Evolutionary conservation across 2,329 filamentous ascomycete species (phyloP).

Genomic region (Colletotrichum chlorophyti): DNA sequence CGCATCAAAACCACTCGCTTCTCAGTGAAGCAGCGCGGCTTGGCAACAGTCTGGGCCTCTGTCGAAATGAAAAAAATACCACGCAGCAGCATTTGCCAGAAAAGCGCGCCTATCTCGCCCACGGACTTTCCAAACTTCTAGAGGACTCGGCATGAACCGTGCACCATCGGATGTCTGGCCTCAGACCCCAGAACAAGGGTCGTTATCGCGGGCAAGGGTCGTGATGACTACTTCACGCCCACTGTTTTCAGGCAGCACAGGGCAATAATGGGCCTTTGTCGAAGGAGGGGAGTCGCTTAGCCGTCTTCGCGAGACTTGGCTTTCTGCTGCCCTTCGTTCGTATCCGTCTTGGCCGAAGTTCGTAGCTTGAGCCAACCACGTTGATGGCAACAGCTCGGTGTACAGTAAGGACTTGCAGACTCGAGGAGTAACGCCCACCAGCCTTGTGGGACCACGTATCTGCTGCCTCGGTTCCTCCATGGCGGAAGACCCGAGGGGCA

Average conservation of each 20-base stretch:
- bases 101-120: neutral
- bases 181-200: neutral
- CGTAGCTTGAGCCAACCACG: slow-evolving; percentile 13
- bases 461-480: too few relatives aligned
- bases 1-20: neutral
- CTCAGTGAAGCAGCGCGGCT: neutral
- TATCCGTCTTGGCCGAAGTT: neutral
- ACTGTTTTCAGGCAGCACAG: slow-evolving; percentile 19
- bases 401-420: slow-evolving; percentile 9
- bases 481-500: too few relatives aligned
- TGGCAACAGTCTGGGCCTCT: neutral
- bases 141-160: neutral
- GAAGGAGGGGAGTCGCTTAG: neutral
- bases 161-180: neutral
- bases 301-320: slow-evolving; percentile 3
- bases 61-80: too few relatives aligned
- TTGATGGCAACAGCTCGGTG: neutral
- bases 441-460: slow-evolving; percentile 10
- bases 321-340: neutral
- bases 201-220: neutral
- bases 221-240: neutral
- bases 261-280: neutral
- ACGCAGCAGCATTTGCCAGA: too few relatives aligned
- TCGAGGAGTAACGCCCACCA: slow-evolving; percentile 6
- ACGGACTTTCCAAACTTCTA: neutral